phyloP scores from a whole-genome alignment of 2,329 filamentous ascomycete species.

The Emericellopsis atlantica region DNA sequence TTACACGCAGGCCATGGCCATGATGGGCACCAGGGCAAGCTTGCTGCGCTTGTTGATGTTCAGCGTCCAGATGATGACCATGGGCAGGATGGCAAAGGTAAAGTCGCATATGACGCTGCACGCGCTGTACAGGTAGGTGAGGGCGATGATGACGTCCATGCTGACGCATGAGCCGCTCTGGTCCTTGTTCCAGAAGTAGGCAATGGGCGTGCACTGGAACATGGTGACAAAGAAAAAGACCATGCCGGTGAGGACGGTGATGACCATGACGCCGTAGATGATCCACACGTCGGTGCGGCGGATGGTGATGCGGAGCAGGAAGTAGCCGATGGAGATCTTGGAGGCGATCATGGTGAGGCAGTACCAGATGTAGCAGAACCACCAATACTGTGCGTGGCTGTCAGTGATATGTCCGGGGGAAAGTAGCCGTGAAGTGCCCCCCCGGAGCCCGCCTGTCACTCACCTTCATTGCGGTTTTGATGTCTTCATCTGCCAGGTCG shows the following conservation, averaged over 20 bases:
- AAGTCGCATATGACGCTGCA: conserved; percentile 37
- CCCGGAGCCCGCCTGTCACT: background rate
- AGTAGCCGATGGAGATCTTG: conserved; percentile 29
- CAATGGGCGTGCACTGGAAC: conserved; percentile 25
- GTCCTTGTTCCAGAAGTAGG: conserved; percentile 25
- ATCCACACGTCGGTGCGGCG: conserved; percentile 18
- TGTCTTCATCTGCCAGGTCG: conserved; percentile 14
- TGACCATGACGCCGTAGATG: conserved; percentile 19
- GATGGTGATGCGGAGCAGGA: conserved; percentile 26
- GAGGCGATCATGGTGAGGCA: conserved; percentile 20
- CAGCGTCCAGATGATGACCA: conserved; percentile 39
- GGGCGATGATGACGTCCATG: conserved; percentile 30
- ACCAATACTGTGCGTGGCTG: conserved; percentile 15
- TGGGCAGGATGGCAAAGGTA: conserved; percentile 36
- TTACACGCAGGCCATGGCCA: conserved; percentile 42
- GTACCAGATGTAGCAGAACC: conserved; percentile 24
- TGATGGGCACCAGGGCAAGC: conserved; percentile 33
- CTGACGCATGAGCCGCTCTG: conserved; percentile 22
- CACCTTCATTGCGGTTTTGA: conserved; percentile 20
- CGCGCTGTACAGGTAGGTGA: conserved; percentile 39
- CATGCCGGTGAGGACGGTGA: conserved; percentile 21
- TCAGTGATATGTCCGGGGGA: background rate
- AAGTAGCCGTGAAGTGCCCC: background rate
- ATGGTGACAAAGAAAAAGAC: conserved; percentile 27
- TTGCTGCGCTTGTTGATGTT: conserved; percentile 42